phyloP scores from a whole-genome alignment of 108 stramenopile genomes.

The Cyclotella atomus region DNA sequence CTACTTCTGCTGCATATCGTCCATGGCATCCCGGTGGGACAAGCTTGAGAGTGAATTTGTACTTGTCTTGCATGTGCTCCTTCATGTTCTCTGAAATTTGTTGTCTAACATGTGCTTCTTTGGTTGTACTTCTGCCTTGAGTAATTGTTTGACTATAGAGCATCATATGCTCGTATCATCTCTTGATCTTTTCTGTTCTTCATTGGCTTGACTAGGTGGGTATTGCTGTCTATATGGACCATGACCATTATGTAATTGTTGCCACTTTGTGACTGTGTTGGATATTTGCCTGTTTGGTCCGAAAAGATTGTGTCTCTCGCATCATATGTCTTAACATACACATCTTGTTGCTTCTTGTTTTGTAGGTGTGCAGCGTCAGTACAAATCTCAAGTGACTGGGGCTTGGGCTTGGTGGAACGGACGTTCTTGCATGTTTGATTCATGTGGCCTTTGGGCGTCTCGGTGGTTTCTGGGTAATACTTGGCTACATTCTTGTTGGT shows the following conservation, averaged over 20 bases:
- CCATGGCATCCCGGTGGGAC: slow-evolving; percentile 50
- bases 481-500: slow-evolving; percentile 10
- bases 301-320: slow-evolving; percentile 8
- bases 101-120: slow-evolving; percentile 35
- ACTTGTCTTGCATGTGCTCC: slow-evolving; percentile 4
- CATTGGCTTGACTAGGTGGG: slow-evolving; percentile 34
- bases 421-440: slow-evolving; percentile 14
- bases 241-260: slow-evolving; percentile 31
- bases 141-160: slow-evolving; percentile 5
- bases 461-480: slow-evolving; percentile 18
- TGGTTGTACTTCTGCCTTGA: slow-evolving; percentile 10
- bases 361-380: neutral
- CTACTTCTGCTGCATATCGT: slow-evolving; percentile 49
- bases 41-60: slow-evolving; percentile 41
- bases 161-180: slow-evolving; percentile 19
- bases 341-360: slow-evolving; percentile 20
- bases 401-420: slow-evolving; percentile 27
- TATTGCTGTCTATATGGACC: slow-evolving; percentile 37
- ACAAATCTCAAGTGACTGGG: neutral
- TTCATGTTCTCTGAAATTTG: slow-evolving; percentile 14
- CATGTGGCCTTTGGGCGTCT: slow-evolving; percentile 27
- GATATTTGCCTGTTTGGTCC: slow-evolving; percentile 38
- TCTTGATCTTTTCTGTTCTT: slow-evolving; percentile 26
- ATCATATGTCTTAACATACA: slow-evolving; percentile 7
- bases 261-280: neutral